These are phyloP conservation scores for Xylaria sp. DNA, from an alignment of 2,329 filamentous ascomycete genomes.

Conservation along the genomic window DNA sequence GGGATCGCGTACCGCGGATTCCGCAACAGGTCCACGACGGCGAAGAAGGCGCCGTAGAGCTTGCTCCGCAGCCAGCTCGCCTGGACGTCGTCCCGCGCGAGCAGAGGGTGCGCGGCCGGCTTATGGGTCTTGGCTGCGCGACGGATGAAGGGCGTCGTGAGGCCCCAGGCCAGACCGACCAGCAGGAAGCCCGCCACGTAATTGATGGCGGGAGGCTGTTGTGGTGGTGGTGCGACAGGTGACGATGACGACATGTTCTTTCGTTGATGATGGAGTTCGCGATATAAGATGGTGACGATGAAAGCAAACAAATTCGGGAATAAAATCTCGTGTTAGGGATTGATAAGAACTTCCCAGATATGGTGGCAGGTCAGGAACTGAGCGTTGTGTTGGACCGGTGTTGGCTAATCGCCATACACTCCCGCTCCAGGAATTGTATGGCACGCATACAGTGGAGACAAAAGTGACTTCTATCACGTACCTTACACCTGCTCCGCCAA, in stretches of 20 bases:
- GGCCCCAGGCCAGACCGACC: conserved; percentile 87
- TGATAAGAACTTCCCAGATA: too few relatives aligned
- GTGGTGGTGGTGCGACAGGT: conserved; percentile 12
- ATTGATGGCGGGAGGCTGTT: conserved; percentile 58
- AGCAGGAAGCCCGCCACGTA: conserved; percentile 86
- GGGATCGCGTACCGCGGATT: conserved; percentile 83
- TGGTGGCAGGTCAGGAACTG: not conserved
- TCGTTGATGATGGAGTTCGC: not conserved
- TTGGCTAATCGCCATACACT: too few relatives aligned
- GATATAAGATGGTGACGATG: not conserved
- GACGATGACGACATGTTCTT: conserved; percentile 24
- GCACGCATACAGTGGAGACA: too few relatives aligned
- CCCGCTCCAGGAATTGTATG: too few relatives aligned
- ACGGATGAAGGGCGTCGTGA: conserved; percentile 89
- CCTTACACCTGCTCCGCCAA: too few relatives aligned
- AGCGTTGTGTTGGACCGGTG: not conserved
- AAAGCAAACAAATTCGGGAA: not conserved
- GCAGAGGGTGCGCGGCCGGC: conserved; percentile 53
- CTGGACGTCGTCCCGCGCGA: conserved; percentile 46
- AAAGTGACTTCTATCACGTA: too few relatives aligned
- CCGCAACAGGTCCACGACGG: conserved; percentile 68
- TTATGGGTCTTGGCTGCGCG: conserved; percentile 72
- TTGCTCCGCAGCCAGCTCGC: conserved; percentile 58
- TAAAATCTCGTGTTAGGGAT: not conserved
- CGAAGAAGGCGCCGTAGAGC: conserved; percentile 62